Conservation (phyloP, 2,329 filamentous ascomycete genomes). For the Cladophialophora bantiana region DNA sequence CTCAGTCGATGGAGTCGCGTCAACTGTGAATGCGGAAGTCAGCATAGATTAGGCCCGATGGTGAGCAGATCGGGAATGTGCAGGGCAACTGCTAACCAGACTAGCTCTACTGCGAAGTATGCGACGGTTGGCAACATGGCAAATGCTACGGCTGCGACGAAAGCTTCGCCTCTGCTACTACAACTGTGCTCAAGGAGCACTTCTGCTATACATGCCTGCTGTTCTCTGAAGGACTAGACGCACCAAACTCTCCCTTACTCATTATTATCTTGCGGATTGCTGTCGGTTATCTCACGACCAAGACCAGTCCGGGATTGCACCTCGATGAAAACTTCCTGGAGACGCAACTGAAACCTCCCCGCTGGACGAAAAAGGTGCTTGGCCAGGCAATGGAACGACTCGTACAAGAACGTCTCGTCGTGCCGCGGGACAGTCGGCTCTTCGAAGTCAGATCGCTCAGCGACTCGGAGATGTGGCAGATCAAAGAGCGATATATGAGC, state of each 20-base stretch:
- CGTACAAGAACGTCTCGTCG: constrained; percentile 20
- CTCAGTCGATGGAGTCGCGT: constrained; percentile 12
- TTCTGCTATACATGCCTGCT: constrained; percentile 35
- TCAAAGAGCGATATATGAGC: constrained; percentile 18
- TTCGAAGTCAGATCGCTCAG: constrained; percentile 13
- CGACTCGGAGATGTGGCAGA: constrained; percentile 10
- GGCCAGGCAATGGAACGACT: constrained; percentile 11
- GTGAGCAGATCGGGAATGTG: constrained; percentile 4
- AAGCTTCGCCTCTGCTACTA: neutral
- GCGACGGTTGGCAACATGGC: constrained; percentile 30
- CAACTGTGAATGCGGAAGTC: constrained; percentile 31
- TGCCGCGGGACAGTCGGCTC: neutral
- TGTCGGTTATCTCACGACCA: constrained; percentile 16
- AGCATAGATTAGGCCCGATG: constrained; percentile 13
- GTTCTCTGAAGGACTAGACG: constrained; percentile 15
- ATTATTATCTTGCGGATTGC: constrained; percentile 21
- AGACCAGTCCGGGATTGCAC: neutral
- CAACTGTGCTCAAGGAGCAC: constrained; percentile 10
- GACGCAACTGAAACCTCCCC: constrained; percentile 6
- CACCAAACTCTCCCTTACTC: constrained; percentile 15
- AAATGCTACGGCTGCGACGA: constrained; percentile 31
- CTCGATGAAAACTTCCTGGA: constrained; percentile 16
- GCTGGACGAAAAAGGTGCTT: constrained; percentile 16
- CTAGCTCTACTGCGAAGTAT: constrained; percentile 30
- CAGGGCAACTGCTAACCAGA: constrained; percentile 6